Conservation (phyloP, 768 basidiomycete species). For the Cystofilobasidium bisporidii region DNA sequence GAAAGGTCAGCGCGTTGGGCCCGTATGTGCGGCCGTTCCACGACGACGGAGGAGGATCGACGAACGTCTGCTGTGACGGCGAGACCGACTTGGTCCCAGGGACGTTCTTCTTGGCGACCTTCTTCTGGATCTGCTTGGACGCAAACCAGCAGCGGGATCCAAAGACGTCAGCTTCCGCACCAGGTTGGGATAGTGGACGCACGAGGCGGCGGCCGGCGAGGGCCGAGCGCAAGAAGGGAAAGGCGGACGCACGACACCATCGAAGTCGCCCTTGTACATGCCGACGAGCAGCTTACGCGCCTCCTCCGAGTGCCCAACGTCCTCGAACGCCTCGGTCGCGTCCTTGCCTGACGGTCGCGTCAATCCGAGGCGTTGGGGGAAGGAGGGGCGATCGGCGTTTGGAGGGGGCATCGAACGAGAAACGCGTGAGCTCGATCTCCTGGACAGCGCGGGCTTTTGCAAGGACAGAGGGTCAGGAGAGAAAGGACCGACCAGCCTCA, state of each 20-base stretch:
- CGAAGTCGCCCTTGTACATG: constrained; percentile 75
- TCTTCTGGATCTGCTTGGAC: constrained; percentile 14
- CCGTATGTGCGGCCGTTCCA: too few species aligned
- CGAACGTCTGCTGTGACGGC: constrained; percentile 27
- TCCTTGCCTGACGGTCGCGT: constrained; percentile 43
- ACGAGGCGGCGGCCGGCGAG: neutral
- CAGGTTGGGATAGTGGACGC: neutral
- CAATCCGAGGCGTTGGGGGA: neutral
- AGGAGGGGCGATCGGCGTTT: neutral
- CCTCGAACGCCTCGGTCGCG: constrained; percentile 96
- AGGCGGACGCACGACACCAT: constrained; percentile 50
- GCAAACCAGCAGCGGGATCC: too few species aligned
- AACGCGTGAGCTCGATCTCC: neutral
- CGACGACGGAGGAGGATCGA: constrained; percentile 9
- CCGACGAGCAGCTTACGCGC: constrained; percentile 72
- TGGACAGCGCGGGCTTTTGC: too few species aligned
- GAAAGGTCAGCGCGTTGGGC: too few species aligned
- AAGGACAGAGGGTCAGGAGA: neutral
- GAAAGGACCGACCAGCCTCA: constrained; percentile 54
- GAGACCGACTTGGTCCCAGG: constrained; percentile 22
- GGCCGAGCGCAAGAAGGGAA: neutral
- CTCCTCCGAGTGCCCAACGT: constrained; percentile 98
- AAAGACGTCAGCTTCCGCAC: constrained; percentile 36
- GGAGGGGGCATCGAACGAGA: too few species aligned
- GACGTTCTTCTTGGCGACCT: constrained; percentile 17